Percentiles rank a stretch among this genome's conserved stretches.
Conservation (phyloP, 768 basidiomycete species). For the Tricholoma flavovirens region DNA sequence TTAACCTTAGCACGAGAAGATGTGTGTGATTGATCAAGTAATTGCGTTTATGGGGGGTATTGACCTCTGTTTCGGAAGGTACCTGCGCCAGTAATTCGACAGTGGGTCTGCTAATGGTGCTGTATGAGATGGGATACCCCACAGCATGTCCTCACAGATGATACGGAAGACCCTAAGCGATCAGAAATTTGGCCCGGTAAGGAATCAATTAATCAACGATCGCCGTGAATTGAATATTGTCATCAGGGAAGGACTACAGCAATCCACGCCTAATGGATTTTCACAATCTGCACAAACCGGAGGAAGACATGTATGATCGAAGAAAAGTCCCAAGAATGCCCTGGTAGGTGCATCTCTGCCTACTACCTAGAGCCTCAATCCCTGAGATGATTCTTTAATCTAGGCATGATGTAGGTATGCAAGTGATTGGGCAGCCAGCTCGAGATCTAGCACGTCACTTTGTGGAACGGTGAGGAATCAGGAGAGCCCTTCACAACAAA, state of each 20-base stretch:
- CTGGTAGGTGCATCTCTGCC: slow-evolving; percentile 52
- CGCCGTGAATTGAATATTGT: neutral
- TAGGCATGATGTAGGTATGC: slow-evolving; percentile 96
- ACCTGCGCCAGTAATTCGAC: slow-evolving; percentile 1
- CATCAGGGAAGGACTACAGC: slow-evolving; percentile 86
- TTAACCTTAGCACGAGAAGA: slow-evolving; percentile 78
- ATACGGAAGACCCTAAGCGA: slow-evolving; percentile 57
- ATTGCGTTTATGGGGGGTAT: slow-evolving; percentile 98
- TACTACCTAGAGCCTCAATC: neutral
- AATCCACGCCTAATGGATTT: slow-evolving; percentile 88
- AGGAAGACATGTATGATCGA: slow-evolving; percentile 95
- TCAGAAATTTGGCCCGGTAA: slow-evolving; percentile 85
- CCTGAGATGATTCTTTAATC: neutral
- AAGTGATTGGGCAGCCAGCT: slow-evolving; percentile 94
- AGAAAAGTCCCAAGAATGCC: slow-evolving; percentile 90
- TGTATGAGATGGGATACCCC: slow-evolving; percentile 85
- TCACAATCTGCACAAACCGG: slow-evolving; percentile 78
- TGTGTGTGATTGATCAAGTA: slow-evolving; percentile 95
- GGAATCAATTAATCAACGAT: slow-evolving; percentile 8
- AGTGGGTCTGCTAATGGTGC: slow-evolving; percentile 1
- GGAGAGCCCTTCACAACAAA: slow-evolving; percentile 9
- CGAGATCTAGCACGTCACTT: slow-evolving; percentile 94
- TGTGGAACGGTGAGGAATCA: slow-evolving; percentile 62
- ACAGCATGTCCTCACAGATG: slow-evolving; percentile 87
- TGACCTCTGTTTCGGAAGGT: slow-evolving; percentile 90